phyloP scores from a whole-genome alignment of 148 eudicot genomes.

The Rhododendron simsii region DNA sequence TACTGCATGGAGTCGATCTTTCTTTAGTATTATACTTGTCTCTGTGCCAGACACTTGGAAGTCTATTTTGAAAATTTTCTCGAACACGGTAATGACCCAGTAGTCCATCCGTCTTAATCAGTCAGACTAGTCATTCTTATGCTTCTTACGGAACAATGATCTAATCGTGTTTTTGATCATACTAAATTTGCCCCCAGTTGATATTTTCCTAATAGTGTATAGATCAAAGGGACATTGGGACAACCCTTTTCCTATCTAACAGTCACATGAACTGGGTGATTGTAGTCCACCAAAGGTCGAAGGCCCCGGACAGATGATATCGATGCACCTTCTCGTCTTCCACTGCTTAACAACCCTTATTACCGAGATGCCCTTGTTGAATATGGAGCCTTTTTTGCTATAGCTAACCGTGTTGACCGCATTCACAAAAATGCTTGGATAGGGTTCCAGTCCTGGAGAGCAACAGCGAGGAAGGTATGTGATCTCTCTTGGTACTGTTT shows the following conservation, averaged over 20 bases:
- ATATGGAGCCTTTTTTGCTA: constrained; percentile 78
- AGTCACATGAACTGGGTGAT: not conserved
- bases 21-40: not conserved
- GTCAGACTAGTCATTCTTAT: not conserved
- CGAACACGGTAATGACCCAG: not conserved
- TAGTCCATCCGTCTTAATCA: not conserved
- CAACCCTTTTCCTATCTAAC: not conserved
- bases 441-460: constrained; percentile 96
- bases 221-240: not conserved
- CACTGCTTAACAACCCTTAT: constrained; percentile 61
- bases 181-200: not conserved
- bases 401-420: constrained; percentile 76
- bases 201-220: not conserved
- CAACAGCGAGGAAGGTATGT: constrained; percentile 62
- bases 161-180: not conserved
- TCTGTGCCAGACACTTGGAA: not conserved
- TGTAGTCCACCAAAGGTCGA: constrained; percentile 72
- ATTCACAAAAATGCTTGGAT: constrained; percentile 94
- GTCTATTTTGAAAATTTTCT: not conserved
- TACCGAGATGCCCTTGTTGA: constrained; percentile 78
- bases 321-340: constrained; percentile 87
- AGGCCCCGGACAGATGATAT: constrained; percentile 73
- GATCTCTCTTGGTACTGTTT: not conserved
- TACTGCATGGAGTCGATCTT: constrained; percentile 22
- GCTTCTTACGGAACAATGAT: not conserved